Conservation (phyloP, 2,329 filamentous ascomycete genomes). For the Aspergillus hiratsukae region DNA sequence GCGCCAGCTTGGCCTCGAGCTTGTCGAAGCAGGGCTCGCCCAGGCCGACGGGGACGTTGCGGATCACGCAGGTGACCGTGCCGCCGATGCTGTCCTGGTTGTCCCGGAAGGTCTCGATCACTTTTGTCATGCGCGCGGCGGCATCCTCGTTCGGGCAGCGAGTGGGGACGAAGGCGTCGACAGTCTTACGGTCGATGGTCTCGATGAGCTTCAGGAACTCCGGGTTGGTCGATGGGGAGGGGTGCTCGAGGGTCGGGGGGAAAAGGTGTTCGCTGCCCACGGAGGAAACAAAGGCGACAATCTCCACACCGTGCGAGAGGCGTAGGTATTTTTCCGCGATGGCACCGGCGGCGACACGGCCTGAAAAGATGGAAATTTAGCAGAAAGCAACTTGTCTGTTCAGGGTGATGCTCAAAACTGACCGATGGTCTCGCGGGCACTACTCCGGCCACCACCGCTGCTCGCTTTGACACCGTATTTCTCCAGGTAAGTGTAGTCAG, state of each 20-base stretch:
- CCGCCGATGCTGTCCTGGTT: slow-evolving; percentile 85
- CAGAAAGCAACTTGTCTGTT: background rate
- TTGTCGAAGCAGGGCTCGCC: slow-evolving; percentile 96
- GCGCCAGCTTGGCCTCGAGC: slow-evolving; percentile 82
- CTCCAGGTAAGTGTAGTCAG: slow-evolving; percentile 94
- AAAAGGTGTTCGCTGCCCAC: slow-evolving; percentile 78
- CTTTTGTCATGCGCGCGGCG: slow-evolving; percentile 67
- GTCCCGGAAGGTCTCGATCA: slow-evolving; percentile 74
- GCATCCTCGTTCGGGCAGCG: slow-evolving; percentile 71
- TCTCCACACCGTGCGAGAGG: slow-evolving; percentile 78
- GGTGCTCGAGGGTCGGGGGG: slow-evolving; percentile 63
- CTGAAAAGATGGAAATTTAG: slow-evolving; percentile 30
- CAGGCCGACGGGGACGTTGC: slow-evolving; percentile 76
- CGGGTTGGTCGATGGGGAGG: slow-evolving; percentile 68
- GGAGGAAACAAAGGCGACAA: slow-evolving; percentile 83
- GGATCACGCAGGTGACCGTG: slow-evolving; percentile 89
- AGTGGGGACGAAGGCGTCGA: slow-evolving; percentile 81
- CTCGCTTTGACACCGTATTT: slow-evolving; percentile 95
- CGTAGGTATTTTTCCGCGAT: slow-evolving; percentile 90
- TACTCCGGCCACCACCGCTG: slow-evolving; percentile 83
- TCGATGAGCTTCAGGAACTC: slow-evolving; percentile 71
- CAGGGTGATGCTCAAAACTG: slow-evolving; percentile 13
- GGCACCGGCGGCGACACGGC: slow-evolving; percentile 81
- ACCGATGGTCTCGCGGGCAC: slow-evolving; percentile 93
- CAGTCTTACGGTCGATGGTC: slow-evolving; percentile 66